Conservation (phyloP, 139 green algal genomes). For the Edaphochlamys debaryana region DNA sequence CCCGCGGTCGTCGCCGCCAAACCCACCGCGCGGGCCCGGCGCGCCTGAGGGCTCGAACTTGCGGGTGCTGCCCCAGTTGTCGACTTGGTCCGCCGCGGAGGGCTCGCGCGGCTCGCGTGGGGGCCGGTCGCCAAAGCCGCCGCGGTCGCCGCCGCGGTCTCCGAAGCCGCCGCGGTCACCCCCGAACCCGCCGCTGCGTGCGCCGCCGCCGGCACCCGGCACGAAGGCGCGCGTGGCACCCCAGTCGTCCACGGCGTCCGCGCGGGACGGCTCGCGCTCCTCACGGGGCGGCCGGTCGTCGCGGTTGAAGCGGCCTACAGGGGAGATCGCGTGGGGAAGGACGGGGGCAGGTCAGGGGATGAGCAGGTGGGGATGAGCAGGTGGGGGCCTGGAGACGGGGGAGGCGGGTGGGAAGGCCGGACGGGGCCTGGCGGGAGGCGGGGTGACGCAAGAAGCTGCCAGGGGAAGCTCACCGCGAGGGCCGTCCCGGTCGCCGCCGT, state of each 20-base stretch:
- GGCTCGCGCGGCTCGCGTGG: constrained; percentile 47
- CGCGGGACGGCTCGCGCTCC: constrained; percentile 72
- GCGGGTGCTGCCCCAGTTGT: constrained; percentile 77
- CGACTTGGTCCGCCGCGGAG: constrained; percentile 75
- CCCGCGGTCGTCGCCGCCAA: constrained; percentile 22
- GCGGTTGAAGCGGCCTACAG: not conserved
- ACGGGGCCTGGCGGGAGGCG: too few species aligned
- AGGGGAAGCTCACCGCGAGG: not conserved
- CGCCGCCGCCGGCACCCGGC: constrained; percentile 51
- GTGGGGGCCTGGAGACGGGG: too few species aligned
- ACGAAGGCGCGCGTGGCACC: constrained; percentile 75
- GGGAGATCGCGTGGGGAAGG: too few species aligned
- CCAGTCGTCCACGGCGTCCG: constrained; percentile 83
- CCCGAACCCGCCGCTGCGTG: constrained; percentile 14
- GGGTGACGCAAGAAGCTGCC: too few species aligned
- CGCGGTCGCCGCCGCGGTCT: constrained; percentile 30
- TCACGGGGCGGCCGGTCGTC: constrained; percentile 28
- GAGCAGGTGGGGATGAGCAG: not conserved
- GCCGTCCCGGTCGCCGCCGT: constrained; percentile 68
- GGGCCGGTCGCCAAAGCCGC: constrained; percentile 2
- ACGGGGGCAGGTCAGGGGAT: too few species aligned
- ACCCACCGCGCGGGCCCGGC: constrained; percentile 6
- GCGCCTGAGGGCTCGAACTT: constrained; percentile 67
- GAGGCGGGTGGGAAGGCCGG: too few species aligned
- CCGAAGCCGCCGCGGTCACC: constrained; percentile 20